These are phyloP conservation scores for Casuarina cunninghamiana DNA, from an alignment of 306 rosid genomes.

Conservation along the genomic window DNA sequence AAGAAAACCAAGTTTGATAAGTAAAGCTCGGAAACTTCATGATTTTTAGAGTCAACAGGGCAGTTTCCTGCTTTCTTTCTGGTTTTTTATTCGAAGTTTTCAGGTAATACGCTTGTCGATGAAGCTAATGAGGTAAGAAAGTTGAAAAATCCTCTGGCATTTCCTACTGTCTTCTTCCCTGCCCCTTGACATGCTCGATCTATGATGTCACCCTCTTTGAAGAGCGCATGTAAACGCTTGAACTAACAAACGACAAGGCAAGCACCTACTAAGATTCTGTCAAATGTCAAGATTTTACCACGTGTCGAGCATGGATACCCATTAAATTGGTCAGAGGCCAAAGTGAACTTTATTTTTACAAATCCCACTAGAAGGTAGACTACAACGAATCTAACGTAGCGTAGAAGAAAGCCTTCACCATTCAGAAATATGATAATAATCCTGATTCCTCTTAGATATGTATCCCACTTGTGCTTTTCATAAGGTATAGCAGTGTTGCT, in stretches of 20 bases:
- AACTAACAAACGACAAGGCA: conserved; percentile 34
- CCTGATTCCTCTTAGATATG: neutral
- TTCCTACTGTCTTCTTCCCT: conserved; percentile 33
- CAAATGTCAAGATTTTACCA: conserved; percentile 42
- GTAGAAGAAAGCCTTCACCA: too few relatives aligned
- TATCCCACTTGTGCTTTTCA: too few relatives aligned
- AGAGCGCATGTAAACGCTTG: conserved; percentile 35
- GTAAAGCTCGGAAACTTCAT: conserved; percentile 25
- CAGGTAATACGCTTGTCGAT: conserved; percentile 28
- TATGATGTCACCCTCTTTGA: conserved; percentile 46
- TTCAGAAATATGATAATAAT: neutral
- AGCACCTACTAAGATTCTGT: conserved; percentile 44
- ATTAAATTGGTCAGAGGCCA: neutral
- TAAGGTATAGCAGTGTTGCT: too few relatives aligned
- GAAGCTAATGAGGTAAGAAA: conserved; percentile 52
- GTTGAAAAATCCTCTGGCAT: conserved; percentile 38
- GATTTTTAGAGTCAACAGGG: conserved; percentile 8
- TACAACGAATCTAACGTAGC: too few relatives aligned
- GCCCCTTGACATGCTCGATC: conserved; percentile 31
- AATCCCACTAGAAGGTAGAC: neutral
- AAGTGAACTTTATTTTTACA: neutral
- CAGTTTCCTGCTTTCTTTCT: conserved; percentile 15
- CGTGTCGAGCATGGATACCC: neutral
- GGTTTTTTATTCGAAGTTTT: conserved; percentile 13
- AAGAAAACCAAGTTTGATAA: conserved; percentile 43